Percentiles rank a stretch among this genome's conserved stretches.
Evolutionary conservation across 306 rosid species (phyloP).

Genomic region (Castanea sativa): DNA sequence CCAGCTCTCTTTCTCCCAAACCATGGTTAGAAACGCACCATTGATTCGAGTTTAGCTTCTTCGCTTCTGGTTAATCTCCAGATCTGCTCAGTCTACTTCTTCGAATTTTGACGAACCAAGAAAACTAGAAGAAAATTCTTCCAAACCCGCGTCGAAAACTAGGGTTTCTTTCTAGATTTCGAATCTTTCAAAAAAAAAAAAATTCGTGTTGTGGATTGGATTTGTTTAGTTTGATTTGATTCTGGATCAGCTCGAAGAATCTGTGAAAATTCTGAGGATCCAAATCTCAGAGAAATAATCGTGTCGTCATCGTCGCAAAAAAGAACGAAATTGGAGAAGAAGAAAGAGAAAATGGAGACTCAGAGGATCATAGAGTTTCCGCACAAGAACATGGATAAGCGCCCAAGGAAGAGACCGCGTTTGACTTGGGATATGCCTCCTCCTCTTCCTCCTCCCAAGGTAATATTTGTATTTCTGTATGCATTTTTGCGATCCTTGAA

Average conservation of each 20-base stretch:
- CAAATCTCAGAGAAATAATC: conserved; percentile 7
- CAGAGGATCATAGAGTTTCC: conserved; percentile 71
- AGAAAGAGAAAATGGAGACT: conserved; percentile 56
- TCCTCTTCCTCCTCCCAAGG: conserved; percentile 61
- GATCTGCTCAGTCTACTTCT: background rate
- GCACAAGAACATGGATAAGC: conserved; percentile 69
- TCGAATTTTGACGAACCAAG: too few relatives aligned
- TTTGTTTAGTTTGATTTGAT: background rate
- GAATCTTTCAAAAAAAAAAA: background rate
- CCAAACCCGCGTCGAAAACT: background rate
- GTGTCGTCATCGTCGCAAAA: background rate
- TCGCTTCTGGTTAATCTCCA: background rate
- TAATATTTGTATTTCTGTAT: conserved; percentile 1
- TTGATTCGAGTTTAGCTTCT: background rate
- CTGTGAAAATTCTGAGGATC: background rate
- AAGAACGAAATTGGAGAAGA: conserved; percentile 3
- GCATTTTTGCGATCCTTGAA: background rate
- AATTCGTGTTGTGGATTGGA: background rate
- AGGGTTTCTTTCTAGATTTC: background rate
- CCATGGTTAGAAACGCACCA: background rate
- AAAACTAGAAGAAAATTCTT: background rate
- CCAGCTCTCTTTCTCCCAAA: background rate
- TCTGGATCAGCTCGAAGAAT: conserved; percentile 2
- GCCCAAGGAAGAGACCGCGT: conserved; percentile 74
- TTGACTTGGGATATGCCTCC: conserved; percentile 78